Evolutionary conservation across 495 filamentous ascomycete species (phyloP), one percentile per base, ranked within the genome.

Genomic region (Emericellopsis terricola): DNA sequence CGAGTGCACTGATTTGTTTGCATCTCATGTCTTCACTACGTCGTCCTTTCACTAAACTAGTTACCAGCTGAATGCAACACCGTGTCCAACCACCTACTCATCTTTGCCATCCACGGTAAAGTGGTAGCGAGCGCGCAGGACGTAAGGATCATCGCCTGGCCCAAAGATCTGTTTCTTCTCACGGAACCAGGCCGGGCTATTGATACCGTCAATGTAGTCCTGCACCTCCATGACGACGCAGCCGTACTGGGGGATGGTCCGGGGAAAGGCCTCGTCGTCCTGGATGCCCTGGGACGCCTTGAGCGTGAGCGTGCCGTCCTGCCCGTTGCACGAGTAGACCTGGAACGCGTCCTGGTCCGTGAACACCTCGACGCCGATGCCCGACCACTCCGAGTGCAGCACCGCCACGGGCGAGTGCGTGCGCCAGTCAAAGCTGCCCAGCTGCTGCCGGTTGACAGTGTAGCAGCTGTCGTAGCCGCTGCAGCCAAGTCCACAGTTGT

Each of bases 171-270:
- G 71, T 54, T 67, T 71, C 36, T 39, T 45, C 31, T 53, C 41
- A 38, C 77, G 66, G 9, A 70, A 73, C 81, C 81, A 87, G 50
- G 79, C 59, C 6, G 79, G 80, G 37, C 84, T 59, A 51, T 85
- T 85, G 55, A 87, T 81, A 15, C 59, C 78, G 46, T 83, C 80
- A 45, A 87, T 85, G 71, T 73, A 87, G 47, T 76, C 68, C 57
- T 74, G 54, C 16, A 71, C 67, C 43, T 72, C 69, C 42, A 85
- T 61, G 17, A 83, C 78, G 31, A 82, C 31, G 46, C 78, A 87
- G 17, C 78, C 78, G 46, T 76, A 76, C 55, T 81, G 55, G 32
- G 73, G 59, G 31, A 72, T 64, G 15, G 55, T 63, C 14, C 67
- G 45, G 17, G 57, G 56, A 39, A 60, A 56, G 8, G 48, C 40